Evolutionary conservation across 306 rosid genomes (phyloP).

Genomic region (Nissolia schottii): DNA sequence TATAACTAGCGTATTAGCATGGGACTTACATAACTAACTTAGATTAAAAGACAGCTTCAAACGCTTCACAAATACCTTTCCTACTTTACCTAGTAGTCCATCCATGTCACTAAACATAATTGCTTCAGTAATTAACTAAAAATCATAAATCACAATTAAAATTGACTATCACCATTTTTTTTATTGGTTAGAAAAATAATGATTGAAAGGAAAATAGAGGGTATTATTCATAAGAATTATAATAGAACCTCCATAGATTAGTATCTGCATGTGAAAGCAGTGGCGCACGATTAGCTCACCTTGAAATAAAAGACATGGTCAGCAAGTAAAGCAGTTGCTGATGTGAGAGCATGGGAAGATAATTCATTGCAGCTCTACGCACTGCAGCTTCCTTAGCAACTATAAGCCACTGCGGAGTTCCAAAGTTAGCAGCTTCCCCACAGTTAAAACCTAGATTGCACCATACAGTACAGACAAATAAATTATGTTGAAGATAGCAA

Average conservation of each 20-base stretch:
- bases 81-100: background rate
- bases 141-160: background rate
- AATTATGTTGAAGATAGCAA: constrained; percentile 12
- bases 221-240: background rate
- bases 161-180: background rate
- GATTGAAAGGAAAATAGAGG: background rate
- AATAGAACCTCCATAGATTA: constrained; percentile 15
- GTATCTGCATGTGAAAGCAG: constrained; percentile 4
- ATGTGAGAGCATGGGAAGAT: constrained; percentile 99
- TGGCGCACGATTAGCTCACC: constrained; percentile 43
- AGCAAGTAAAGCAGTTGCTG: constrained; percentile 94
- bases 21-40: constrained; percentile 6
- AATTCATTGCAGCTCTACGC: constrained; percentile 98
- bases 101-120: constrained; percentile 2
- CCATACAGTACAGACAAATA: constrained; percentile 4
- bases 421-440: constrained; percentile 99
- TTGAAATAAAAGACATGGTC: constrained; percentile 92
- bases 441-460: constrained; percentile 79
- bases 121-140: background rate
- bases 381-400: constrained; percentile 98
- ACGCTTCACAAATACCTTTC: background rate
- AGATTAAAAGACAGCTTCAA: constrained; percentile 5
- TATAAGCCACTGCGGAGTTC: constrained; percentile 93
- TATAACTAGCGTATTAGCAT: background rate
- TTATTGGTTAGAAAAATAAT: background rate